These are phyloP conservation scores for Fusarium buharicum DNA, from an alignment of 2,329 filamentous ascomycete species.

Conservation along the genomic window DNA sequence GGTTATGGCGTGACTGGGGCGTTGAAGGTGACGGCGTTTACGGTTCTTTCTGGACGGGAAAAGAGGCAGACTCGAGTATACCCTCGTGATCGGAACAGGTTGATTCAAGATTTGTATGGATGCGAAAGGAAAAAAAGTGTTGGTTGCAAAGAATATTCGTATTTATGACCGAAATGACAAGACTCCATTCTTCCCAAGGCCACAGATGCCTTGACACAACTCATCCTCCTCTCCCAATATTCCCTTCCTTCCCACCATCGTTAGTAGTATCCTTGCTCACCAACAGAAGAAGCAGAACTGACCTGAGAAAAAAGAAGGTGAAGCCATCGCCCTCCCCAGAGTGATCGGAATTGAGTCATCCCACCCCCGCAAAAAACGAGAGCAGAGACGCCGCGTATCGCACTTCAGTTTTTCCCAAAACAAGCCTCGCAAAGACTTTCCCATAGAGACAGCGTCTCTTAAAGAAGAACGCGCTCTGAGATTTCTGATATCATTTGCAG, in stretches of 20 bases:
- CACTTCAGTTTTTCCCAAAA: constrained; percentile 78
- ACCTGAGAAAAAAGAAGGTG: constrained; percentile 49
- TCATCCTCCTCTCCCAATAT: neutral
- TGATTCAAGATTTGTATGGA: constrained; percentile 1
- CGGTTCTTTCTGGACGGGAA: constrained; percentile 5
- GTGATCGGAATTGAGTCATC: constrained; percentile 93
- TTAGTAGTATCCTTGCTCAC: constrained; percentile 46
- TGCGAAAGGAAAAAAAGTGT: constrained; percentile 6
- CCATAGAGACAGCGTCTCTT: constrained; percentile 71
- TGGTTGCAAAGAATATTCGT: constrained; percentile 23
- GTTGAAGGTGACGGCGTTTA: constrained; percentile 29
- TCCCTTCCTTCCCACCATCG: constrained; percentile 1
- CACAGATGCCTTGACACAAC: constrained; percentile 10
- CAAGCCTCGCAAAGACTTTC: constrained; percentile 94
- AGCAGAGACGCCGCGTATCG: constrained; percentile 83
- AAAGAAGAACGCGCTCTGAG: constrained; percentile 63
- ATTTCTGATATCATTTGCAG: constrained; percentile 95
- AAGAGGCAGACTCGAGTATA: constrained; percentile 4
- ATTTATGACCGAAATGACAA: constrained; percentile 39
- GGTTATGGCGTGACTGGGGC: constrained; percentile 4
- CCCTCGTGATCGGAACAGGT: constrained; percentile 7
- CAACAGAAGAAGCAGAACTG: constrained; percentile 27
- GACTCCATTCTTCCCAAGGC: constrained; percentile 26
- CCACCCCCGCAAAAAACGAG: constrained; percentile 34
- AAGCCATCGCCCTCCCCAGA: constrained; percentile 80